Evolutionary conservation across 192 early-diverging fungal genomes (phyloP).

Genomic region (Coemansia sp.): DNA sequence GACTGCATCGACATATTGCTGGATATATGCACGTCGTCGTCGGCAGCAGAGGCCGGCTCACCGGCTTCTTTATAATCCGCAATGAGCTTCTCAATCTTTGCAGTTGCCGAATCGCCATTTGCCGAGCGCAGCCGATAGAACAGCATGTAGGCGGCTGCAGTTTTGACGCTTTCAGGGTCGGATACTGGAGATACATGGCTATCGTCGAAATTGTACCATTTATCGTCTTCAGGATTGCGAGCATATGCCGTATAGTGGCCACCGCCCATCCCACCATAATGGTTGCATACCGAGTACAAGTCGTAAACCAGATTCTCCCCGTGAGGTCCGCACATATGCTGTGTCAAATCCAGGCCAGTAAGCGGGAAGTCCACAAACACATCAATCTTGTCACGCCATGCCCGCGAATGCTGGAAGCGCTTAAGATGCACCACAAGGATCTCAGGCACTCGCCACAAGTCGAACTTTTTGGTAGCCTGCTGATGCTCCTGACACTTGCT

Average conservation of each 20-base stretch:
- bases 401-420: slow-evolving; percentile 69
- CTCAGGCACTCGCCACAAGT: slow-evolving; percentile 76
- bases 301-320: slow-evolving; percentile 60
- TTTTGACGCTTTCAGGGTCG: slow-evolving; percentile 25
- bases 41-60: slow-evolving; percentile 1
- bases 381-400: slow-evolving; percentile 72
- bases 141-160: slow-evolving; percentile 49
- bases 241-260: slow-evolving; percentile 87
- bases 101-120: slow-evolving; percentile 4
- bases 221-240: slow-evolving; percentile 58
- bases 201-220: slow-evolving; percentile 86
- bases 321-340: slow-evolving; percentile 34
- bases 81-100: slow-evolving; percentile 31
- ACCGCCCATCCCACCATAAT: slow-evolving; percentile 78
- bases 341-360: slow-evolving; percentile 60
- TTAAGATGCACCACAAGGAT: slow-evolving; percentile 80
- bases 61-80: slow-evolving; percentile 12
- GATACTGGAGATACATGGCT: slow-evolving; percentile 56
- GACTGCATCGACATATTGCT: slow-evolving; percentile 21
- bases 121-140: slow-evolving; percentile 38
- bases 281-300: slow-evolving; percentile 75
- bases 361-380: slow-evolving; percentile 70
- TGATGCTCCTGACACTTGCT: slow-evolving; percentile 72
- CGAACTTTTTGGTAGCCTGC: slow-evolving; percentile 74
- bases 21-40: background rate